Conservation (phyloP, 2,329 filamentous ascomycete genomes). For the Cladosporium sp. region DNA sequence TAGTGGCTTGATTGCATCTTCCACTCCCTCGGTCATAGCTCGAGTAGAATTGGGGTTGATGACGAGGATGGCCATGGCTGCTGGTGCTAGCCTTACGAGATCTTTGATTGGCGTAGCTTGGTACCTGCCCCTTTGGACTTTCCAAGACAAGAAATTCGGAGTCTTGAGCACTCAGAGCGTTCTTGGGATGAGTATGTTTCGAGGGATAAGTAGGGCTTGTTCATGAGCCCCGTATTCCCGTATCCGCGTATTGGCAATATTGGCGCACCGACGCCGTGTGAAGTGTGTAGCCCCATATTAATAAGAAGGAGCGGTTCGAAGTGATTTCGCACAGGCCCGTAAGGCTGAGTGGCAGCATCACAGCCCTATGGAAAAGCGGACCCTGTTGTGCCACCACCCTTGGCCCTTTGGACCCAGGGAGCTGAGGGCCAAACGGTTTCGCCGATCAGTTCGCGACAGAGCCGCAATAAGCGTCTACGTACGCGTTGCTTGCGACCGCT, state of each 20-base stretch:
- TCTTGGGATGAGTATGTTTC: not conserved
- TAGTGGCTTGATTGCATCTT: slow-evolving; percentile 49
- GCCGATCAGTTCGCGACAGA: slow-evolving; percentile 7
- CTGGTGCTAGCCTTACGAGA: not conserved
- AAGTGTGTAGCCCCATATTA: not conserved
- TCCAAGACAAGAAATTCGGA: not conserved
- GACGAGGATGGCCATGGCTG: slow-evolving; percentile 54
- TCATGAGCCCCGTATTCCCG: no score
- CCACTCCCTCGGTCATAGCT: slow-evolving; percentile 69
- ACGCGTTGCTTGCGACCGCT: not conserved
- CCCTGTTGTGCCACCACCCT: not conserved
- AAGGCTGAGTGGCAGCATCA: slow-evolving; percentile 1
- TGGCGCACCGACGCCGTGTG: not conserved
- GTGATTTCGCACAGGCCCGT: not conserved
- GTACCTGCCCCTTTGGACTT: not conserved
- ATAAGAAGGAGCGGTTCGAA: not conserved
- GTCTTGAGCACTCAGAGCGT: not conserved
- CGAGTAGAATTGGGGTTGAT: slow-evolving; percentile 78
- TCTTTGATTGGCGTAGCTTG: not conserved
- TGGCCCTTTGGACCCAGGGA: not conserved
- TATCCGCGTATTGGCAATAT: not conserved
- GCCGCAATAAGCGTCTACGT: slow-evolving; percentile 14
- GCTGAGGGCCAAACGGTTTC: not conserved
- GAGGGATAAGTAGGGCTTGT: not conserved
- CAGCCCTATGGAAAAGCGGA: slow-evolving; percentile 6